Evolutionary conservation across 768 basidiomycete species (phyloP).

Genomic region (Russula brevipes): DNA sequence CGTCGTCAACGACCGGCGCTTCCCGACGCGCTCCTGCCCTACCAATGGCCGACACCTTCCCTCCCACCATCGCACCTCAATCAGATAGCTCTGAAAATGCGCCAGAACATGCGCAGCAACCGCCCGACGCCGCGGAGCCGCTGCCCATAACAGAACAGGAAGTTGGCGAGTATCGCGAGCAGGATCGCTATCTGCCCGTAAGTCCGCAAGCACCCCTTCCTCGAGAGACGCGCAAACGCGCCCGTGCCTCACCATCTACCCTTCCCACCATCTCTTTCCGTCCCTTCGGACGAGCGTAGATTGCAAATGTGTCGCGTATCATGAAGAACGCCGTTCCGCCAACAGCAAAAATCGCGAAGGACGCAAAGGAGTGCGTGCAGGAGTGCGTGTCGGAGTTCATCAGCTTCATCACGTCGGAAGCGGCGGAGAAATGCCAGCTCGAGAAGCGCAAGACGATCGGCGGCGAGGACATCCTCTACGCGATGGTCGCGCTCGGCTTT

Average conservation of each 20-base stretch:
- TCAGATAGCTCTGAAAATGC: conserved; percentile 15
- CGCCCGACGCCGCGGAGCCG: conserved; percentile 41
- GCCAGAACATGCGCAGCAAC: conserved; percentile 32
- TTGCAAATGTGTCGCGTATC: conserved; percentile 96
- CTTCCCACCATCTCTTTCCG: background rate
- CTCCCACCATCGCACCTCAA: conserved; percentile 23
- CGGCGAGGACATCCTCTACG: conserved; percentile 93
- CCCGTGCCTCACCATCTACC: background rate
- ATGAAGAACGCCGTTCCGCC: conserved; percentile 91
- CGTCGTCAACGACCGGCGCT: conserved; percentile 16
- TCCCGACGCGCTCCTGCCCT: conserved; percentile 15
- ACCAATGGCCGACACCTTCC: conserved; percentile 22
- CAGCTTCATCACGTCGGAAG: conserved; percentile 95
- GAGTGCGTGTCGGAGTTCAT: conserved; percentile 99
- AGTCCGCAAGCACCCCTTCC: conserved; percentile 28
- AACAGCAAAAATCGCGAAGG: conserved; percentile 94
- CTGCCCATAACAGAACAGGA: conserved; percentile 86
- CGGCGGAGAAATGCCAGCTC: conserved; percentile 87
- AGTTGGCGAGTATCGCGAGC: conserved; percentile 90
- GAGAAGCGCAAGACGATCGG: conserved; percentile 98
- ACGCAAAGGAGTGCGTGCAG: conserved; percentile 97
- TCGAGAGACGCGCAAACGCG: background rate
- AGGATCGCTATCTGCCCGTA: conserved; percentile 93
- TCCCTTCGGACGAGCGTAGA: conserved; percentile 46
- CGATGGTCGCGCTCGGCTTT: conserved; percentile 90